Base-by-base conservation (phyloP, 1,284 basidiomycete genomes). In the Microstroma glucosiphilum region DNA sequence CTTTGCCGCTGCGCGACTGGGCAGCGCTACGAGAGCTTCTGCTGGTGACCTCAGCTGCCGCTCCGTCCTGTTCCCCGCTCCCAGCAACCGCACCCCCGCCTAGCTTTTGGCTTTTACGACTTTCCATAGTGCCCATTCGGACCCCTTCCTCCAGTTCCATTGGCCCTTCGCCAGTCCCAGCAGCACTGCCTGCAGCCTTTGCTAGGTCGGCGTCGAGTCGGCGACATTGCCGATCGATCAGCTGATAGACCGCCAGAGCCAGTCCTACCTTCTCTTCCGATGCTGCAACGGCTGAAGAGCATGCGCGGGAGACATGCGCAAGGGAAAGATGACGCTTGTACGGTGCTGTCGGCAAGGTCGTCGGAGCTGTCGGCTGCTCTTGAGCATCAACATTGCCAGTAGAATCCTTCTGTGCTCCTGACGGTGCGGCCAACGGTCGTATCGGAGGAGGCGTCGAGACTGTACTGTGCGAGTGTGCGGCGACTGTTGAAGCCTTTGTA, bases 201-300 rank as follows among this genome's bases (percentile, higher is more conserved):
- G 51, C 58, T 21, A 79, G 69, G 11, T 82, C 82, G 0, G 77
- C 80, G 70, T 83, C 83, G 21, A 83, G 78, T 1, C 82, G 80
- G n/a, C 82, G 78, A 57, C 83, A 82, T 66, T 83, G 82, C 46
- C 82, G 70, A 65, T 83, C 83, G 43, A 83, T 80, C 77, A 80
- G 71, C 58, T 83, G 82, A 71, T 83, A 83, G 1, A 82, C 81
- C 6, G 82, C 82, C 0, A 81, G 69, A 8, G 83, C 82, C 3
- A 83, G 73, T 0, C 82, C 82, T 26, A 83, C 78, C 62, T 83
- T 83, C 59, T 83, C 83, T 58, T 83, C 82, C 11, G 80, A 78
- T 15, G 51, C 19, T 15, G 51, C 51, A 6, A 54, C 26, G 51
- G 25, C 25, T 2, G 13, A 23, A 15, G 51, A 15, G 21, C n/a